A percentile compares a stretch with the other conserved stretches of the same genome.
phyloP scores from a whole-genome alignment of 106 monocot species.

The Vanilla planifolia region DNA sequence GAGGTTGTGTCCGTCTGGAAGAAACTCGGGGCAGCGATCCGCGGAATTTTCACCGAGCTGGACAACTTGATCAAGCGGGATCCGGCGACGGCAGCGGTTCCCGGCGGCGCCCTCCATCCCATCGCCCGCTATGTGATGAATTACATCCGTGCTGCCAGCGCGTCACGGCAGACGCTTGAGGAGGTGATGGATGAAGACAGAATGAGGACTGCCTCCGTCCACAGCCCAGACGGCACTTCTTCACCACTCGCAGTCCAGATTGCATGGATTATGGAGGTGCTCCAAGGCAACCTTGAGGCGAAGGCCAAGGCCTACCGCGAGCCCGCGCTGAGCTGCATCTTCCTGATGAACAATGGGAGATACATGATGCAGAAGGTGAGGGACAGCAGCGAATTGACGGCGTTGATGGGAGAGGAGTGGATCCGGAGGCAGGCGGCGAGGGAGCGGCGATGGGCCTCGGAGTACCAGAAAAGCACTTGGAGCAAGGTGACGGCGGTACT shows the following conservation, averaged over 20 bases:
- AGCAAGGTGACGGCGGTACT: slow-evolving; percentile 43
- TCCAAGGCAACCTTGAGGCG: slow-evolving; percentile 53
- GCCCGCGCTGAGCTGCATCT: slow-evolving; percentile 41
- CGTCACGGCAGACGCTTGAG: slow-evolving; percentile 64
- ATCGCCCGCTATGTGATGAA: slow-evolving; percentile 92
- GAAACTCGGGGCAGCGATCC: slow-evolving; percentile 41
- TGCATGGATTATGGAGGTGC: slow-evolving; percentile 75
- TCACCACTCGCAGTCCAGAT: slow-evolving; percentile 57
- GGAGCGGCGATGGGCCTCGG: slow-evolving; percentile 38
- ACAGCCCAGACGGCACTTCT: slow-evolving; percentile 41
- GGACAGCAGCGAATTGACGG: slow-evolving; percentile 50
- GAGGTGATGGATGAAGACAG: slow-evolving; percentile 66
- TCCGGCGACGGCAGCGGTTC: slow-evolving; percentile 41
- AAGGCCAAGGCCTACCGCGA: slow-evolving; percentile 62
- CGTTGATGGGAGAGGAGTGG: slow-evolving; percentile 80
- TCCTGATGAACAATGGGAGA: slow-evolving; percentile 79
- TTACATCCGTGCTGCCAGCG: slow-evolving; percentile 83
- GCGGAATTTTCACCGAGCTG: slow-evolving; percentile 72
- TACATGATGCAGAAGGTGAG: slow-evolving; percentile 74
- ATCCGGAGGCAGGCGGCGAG: slow-evolving; percentile 38
- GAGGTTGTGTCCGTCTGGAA: slow-evolving; percentile 36
- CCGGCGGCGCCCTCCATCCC: slow-evolving; percentile 75
- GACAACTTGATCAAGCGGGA: slow-evolving; percentile 74
- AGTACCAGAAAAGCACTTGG: slow-evolving; percentile 75
- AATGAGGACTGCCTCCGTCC: slow-evolving; percentile 8